Base-by-base conservation (phyloP, 2,329 filamentous ascomycete genomes). In the Sporothrix curviconia region DNA sequence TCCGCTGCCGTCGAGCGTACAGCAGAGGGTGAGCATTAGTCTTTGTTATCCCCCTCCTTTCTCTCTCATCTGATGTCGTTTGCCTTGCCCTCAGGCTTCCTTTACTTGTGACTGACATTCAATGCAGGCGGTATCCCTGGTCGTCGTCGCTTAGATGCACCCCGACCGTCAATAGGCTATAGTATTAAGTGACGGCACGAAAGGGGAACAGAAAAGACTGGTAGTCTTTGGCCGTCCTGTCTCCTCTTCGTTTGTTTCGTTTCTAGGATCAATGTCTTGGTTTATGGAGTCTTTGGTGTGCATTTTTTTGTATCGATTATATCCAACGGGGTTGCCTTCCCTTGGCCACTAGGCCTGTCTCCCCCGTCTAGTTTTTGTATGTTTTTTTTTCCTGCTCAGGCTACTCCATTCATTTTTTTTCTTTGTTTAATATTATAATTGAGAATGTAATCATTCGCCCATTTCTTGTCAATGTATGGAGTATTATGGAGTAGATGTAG, bases 241-340 rank as follows among this genome's bases (percentile, higher is more conserved):
- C 15, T 11, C 11, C 3, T 12, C 8, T 7, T 28, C 24, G 12
- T 28, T 14, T 11, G 22, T 28, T 22, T n/a, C 30, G 22, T 50
- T 36, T 24, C 5, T 34, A 11, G n/a, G 7, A 12, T 49, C n/a
- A 4, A 4, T 7, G 30, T n/a, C 24, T 25, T 34, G 5, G n/a
- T 22, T 39, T 46, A 22, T 49, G 37, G 42, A 47, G 42, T 58
- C 36, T 43, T 53, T 57, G 40, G 51, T 36, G 17, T 40, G 12
- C 28, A 3, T 40, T 22, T 17, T 34, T 40, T 49, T 25, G 22
- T 46, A 39, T 39, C 47, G 37, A 30, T 46, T 55, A 46, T 46
- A 28, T 25, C 28, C 30, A 36, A 37, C 19, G 40, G 52, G 40
- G 17, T 17, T 51, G 51, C 51, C 34, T 53, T 53, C 50, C 11